Percentiles rank a stretch among this genome's conserved stretches.
phyloP scores from a whole-genome alignment of 1,284 basidiomycete genomes.

The Leccinum pachyderme region DNA sequence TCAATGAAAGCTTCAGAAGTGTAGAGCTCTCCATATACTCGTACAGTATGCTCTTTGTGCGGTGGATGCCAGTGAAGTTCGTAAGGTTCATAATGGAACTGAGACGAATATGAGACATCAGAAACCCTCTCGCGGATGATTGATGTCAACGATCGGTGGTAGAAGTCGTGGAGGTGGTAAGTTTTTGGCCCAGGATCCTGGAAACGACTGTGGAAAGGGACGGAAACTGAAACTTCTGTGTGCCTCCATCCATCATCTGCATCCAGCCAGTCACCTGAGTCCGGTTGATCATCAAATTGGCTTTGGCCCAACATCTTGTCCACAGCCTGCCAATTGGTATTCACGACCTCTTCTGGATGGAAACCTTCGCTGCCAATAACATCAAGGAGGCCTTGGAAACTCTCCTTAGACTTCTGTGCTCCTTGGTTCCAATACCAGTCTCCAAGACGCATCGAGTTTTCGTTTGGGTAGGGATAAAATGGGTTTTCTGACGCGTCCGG shows the following conservation, averaged over 20 bases:
- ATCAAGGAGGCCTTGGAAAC: neutral
- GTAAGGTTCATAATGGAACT: neutral
- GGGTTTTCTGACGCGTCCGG: neutral
- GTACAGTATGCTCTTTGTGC: neutral
- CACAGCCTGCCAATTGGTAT: neutral
- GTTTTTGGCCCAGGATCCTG: neutral
- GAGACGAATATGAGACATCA: neutral
- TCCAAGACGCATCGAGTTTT: neutral
- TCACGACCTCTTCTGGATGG: neutral
- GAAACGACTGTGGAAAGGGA: neutral
- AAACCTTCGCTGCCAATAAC: neutral
- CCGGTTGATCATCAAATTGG: too few relatives aligned
- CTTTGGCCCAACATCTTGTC: neutral
- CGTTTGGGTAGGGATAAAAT: neutral
- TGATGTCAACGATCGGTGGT: neutral
- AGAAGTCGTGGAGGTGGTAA: neutral
- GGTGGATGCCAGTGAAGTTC: neutral
- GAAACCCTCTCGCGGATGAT: neutral
- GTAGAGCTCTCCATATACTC: neutral
- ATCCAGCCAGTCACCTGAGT: too few relatives aligned
- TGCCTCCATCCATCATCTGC: too few relatives aligned
- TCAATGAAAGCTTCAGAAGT: neutral
- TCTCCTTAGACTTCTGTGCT: neutral
- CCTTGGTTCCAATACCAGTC: neutral
- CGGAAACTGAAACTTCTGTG: too few relatives aligned